phyloP scores from a whole-genome alignment of 2,329 filamentous ascomycete species.

The Rutstroemia sp. region DNA sequence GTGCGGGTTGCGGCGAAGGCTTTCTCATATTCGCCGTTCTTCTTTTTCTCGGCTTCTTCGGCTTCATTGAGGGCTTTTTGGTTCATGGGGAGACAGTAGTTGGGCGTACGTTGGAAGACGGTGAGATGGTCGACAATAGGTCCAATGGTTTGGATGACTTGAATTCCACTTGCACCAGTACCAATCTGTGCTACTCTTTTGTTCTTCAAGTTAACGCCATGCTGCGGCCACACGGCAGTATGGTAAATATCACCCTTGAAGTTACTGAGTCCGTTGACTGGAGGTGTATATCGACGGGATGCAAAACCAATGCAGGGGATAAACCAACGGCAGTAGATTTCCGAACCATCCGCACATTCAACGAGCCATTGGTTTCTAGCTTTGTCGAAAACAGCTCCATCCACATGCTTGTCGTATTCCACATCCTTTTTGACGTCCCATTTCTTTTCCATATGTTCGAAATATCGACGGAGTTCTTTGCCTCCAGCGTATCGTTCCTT shows the following conservation, averaged over 20 bases:
- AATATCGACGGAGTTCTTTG: conserved; percentile 48
- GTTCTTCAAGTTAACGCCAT: conserved; percentile 37
- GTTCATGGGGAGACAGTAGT: conserved; percentile 30
- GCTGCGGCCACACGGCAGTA: conserved; percentile 16
- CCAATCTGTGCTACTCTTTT: conserved; percentile 16
- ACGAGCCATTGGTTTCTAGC: conserved; percentile 34
- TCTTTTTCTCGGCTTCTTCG: conserved; percentile 14
- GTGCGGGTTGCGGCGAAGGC: conserved; percentile 26
- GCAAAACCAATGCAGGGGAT: conserved; percentile 24
- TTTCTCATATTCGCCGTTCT: conserved; percentile 27
- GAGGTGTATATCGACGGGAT: conserved; percentile 20
- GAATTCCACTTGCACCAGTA: conserved; percentile 22
- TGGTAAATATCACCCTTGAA: conserved; percentile 24
- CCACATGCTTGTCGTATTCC: conserved; percentile 28
- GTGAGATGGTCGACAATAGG: conserved; percentile 32
- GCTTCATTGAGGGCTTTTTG: conserved; percentile 24
- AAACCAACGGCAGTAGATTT: conserved; percentile 18
- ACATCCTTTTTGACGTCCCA: conserved; percentile 43
- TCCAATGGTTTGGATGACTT: conserved; percentile 19
- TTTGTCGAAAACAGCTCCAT: conserved; percentile 34
- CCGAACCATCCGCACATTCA: conserved; percentile 31
- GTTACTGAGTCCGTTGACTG: conserved; percentile 20
- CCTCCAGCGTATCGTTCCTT: conserved; percentile 43
- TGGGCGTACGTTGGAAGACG: conserved; percentile 51
- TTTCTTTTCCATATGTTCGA: conserved; percentile 50